These are phyloP conservation scores for Syncephalis fuscata DNA, from an alignment of 371 early-diverging fungal species.

Conservation along the genomic window DNA sequence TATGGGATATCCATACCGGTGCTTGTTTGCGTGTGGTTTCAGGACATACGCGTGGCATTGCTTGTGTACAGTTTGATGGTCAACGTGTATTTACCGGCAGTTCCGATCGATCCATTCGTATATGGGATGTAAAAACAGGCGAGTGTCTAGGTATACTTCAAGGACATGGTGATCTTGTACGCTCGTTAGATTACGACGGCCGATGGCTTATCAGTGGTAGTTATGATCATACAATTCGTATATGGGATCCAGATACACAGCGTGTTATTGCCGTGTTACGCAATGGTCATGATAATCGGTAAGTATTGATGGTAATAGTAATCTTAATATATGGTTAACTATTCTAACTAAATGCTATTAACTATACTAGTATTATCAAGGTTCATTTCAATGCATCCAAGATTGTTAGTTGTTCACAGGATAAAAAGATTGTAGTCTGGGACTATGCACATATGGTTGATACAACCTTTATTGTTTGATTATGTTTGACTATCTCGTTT, in stretches of 20 bases:
- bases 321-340: slow-evolving; percentile 8
- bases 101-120: slow-evolving; percentile 62
- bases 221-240: slow-evolving; percentile 73
- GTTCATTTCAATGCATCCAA: slow-evolving; percentile 63
- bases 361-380: slow-evolving; percentile 62
- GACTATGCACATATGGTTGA: slow-evolving; percentile 57
- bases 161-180: slow-evolving; percentile 65
- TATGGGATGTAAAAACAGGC: slow-evolving; percentile 69
- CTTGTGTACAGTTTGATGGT: slow-evolving; percentile 68
- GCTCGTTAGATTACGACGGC: slow-evolving; percentile 43
- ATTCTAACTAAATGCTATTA: slow-evolving; percentile 8
- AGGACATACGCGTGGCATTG: slow-evolving; percentile 52
- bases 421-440: slow-evolving; percentile 61
- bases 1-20: slow-evolving; percentile 46
- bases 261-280: slow-evolving; percentile 24
- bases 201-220: slow-evolving; percentile 61
- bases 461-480: slow-evolving; percentile 25
- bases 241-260: slow-evolving; percentile 55
- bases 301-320: neutral
- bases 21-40: slow-evolving; percentile 27
- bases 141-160: slow-evolving; percentile 36
- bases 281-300: slow-evolving; percentile 30
- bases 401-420: slow-evolving; percentile 70
- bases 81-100: slow-evolving; percentile 58
- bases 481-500: too few species aligned